Evolutionary conservation across 1,284 basidiomycete genomes (phyloP).

Genomic region (Ceratobasidium sp.): DNA sequence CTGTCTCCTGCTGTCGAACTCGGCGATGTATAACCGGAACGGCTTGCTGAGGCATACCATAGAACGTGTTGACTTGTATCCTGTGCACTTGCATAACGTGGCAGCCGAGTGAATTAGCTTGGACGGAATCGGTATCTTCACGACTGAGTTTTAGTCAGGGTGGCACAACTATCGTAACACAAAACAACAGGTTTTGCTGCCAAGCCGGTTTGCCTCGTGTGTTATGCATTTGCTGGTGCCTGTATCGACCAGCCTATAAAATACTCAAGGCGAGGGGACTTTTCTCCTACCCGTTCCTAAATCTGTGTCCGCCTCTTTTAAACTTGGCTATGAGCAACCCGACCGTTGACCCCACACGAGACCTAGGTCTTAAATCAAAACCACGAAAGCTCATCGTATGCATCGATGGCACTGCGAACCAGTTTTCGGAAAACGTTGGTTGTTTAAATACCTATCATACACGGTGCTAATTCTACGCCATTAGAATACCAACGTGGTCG

Average conservation of each 20-base stretch:
- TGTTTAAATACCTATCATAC: not conserved
- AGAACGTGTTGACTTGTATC: no score
- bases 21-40: no score
- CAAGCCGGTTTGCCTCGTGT: no score
- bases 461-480: not conserved
- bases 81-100: no score
- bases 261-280: not conserved
- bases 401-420: slow-evolving; percentile 29
- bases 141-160: no score
- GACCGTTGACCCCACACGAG: not conserved
- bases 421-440: slow-evolving; percentile 18
- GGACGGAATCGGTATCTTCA: no score
- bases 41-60: no score
- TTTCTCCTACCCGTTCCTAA: not conserved
- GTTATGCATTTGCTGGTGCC: no score
- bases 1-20: not conserved
- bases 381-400: slow-evolving; percentile 19
- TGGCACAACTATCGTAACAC: no score
- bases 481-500: not conserved
- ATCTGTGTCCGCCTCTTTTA: not conserved
- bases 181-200: no score
- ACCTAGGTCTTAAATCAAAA: not conserved
- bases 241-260: not conserved
- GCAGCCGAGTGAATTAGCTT: no score
- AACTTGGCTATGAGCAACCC: not conserved